Conservation (phyloP, 1,284 basidiomycete species). For the Wallemia ichthyophaga region DNA sequence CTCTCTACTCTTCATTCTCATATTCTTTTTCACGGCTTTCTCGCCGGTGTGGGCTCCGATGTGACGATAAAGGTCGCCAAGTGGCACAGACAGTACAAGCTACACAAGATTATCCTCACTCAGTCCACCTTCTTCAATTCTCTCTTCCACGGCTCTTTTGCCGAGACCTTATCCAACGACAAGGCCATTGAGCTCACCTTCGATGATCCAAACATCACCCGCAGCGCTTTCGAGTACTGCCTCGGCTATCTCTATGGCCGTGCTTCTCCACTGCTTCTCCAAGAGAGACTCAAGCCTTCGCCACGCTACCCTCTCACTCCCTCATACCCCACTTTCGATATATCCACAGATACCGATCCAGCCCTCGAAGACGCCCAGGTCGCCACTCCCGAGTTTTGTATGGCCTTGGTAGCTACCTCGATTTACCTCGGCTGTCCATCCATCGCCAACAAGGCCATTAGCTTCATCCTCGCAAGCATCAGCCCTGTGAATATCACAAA, state of each 20-base stretch:
- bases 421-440: not conserved
- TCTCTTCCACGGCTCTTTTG: not conserved
- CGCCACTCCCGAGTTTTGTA: not conserved
- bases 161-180: too few species aligned
- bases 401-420: not conserved
- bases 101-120: not conserved
- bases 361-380: not conserved
- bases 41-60: not conserved
- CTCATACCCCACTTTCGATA: not conserved
- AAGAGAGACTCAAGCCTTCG: not conserved
- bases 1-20: not conserved
- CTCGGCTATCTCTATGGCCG: not conserved
- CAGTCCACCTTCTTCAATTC: not conserved
- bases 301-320: not conserved
- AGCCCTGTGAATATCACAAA: not conserved
- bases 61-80: not conserved
- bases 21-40: not conserved
- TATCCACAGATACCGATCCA: not conserved
- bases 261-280: not conserved
- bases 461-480: not conserved
- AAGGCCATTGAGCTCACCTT: not conserved
- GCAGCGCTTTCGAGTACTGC: not conserved
- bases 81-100: not conserved
- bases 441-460: not conserved
- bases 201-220: not conserved